Evolutionary conservation across 495 filamentous ascomycete genomes (phyloP).

Genomic region (Aspergillus saccharolyticus): DNA sequence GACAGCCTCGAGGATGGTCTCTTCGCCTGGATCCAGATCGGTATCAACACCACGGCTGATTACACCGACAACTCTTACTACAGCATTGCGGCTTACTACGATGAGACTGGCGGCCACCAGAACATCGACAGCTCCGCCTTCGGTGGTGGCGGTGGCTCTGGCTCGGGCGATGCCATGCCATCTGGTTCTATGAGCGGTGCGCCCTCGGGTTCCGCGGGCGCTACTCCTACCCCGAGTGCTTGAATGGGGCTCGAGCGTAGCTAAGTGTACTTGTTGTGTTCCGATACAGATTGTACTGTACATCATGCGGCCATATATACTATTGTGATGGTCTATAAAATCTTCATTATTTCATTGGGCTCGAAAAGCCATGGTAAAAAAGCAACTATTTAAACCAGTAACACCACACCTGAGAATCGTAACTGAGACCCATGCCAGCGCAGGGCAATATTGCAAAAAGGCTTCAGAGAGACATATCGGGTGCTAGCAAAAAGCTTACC

Average conservation of each 20-base stretch:
- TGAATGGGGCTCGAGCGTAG: neutral
- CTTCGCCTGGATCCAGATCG: constrained; percentile 55
- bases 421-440: no score
- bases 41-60: constrained; percentile 47
- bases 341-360: no score
- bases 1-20: constrained; percentile 43
- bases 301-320: neutral
- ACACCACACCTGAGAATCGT: no score
- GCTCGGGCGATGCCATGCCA: constrained; percentile 14
- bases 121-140: constrained; percentile 20
- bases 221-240: neutral
- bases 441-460: no score
- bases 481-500: no score
- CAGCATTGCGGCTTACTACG: constrained; percentile 33
- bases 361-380: no score
- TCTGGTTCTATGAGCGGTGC: constrained; percentile 13
- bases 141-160: constrained; percentile 20
- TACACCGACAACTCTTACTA: constrained; percentile 38
- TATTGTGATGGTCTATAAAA: no score
- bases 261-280: neutral
- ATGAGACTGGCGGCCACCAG: constrained; percentile 30
- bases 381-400: no score
- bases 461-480: no score
- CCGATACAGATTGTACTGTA: neutral
- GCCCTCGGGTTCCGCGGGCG: constrained; percentile 6